Conservation (phyloP, 225 moss, liverwort and hornwort species). For the Antitrichia curtipendula region DNA sequence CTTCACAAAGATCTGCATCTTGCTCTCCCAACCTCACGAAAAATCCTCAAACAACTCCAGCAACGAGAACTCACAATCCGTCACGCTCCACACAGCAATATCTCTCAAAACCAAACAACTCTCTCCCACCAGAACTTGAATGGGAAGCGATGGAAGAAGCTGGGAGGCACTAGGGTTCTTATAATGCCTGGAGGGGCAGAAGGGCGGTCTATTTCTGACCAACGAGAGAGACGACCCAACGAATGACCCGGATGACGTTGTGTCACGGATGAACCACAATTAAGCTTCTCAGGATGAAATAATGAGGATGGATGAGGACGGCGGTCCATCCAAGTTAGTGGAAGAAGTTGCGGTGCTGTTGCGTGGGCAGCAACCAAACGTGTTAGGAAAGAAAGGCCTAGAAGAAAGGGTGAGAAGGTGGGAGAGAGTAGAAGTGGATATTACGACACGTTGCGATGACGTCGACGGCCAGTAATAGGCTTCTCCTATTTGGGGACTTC, state of each 20-base stretch:
- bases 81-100: not conserved
- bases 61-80: not conserved
- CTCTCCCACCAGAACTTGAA: not conserved
- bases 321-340: not conserved
- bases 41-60: not conserved
- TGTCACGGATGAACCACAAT: not conserved
- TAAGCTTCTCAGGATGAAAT: not conserved
- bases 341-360: not conserved
- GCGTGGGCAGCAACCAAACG: not conserved
- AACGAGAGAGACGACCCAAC: not conserved
- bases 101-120: not conserved
- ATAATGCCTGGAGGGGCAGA: not conserved
- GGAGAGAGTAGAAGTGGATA: not conserved
- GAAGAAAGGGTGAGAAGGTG: not conserved
- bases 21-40: not conserved
- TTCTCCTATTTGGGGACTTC: not conserved
- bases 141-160: rapidly evolving
- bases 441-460: not conserved
- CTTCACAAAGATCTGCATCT: conserved; percentile 29
- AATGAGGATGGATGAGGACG: not conserved
- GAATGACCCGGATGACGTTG: not conserved
- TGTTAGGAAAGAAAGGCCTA: not conserved
- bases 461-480: not conserved
- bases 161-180: not conserved
- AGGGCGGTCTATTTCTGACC: not conserved